Percentiles rank a stretch among this genome's conserved stretches.
These are phyloP conservation scores for Coriaria nepalensis DNA, from an alignment of 306 rosid species.

Conservation along the genomic window DNA sequence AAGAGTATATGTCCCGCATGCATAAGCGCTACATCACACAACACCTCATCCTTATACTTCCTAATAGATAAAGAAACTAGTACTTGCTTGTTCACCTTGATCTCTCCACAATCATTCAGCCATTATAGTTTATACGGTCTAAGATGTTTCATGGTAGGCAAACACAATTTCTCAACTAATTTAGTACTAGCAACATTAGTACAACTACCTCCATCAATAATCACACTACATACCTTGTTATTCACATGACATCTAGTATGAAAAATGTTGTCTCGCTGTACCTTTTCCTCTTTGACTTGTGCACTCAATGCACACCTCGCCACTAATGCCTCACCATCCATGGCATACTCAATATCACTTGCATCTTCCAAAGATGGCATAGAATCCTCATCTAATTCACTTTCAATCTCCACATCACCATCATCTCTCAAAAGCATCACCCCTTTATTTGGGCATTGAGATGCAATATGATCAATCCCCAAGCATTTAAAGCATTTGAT, in stretches of 20 bases:
- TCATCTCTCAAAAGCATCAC: not conserved
- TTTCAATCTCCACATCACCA: too few species aligned
- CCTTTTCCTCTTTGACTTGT: not conserved
- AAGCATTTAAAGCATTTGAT: not conserved
- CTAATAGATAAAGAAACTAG: not conserved
- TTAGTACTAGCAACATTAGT: not conserved
- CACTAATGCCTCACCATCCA: not conserved
- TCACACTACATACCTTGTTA: not conserved
- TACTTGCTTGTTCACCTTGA: not conserved
- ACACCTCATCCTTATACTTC: not conserved
- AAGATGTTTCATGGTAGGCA: not conserved
- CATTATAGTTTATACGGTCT: not conserved
- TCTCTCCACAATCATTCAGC: not conserved
- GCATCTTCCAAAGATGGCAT: not conserved
- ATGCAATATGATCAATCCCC: not conserved
- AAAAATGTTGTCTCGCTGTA: not conserved
- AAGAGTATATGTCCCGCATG: not conserved
- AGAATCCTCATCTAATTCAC: not conserved
- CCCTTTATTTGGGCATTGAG: conserved; percentile 1
- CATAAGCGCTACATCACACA: not conserved
- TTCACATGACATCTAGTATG: not conserved
- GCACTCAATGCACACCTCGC: not conserved
- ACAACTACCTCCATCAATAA: not conserved
- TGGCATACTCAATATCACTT: not conserved
- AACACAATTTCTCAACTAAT: not conserved